Percentiles rank a stretch among this genome's conserved stretches.
Conservation (phyloP, 306 rosid species). For the Prunus dulcis region DNA sequence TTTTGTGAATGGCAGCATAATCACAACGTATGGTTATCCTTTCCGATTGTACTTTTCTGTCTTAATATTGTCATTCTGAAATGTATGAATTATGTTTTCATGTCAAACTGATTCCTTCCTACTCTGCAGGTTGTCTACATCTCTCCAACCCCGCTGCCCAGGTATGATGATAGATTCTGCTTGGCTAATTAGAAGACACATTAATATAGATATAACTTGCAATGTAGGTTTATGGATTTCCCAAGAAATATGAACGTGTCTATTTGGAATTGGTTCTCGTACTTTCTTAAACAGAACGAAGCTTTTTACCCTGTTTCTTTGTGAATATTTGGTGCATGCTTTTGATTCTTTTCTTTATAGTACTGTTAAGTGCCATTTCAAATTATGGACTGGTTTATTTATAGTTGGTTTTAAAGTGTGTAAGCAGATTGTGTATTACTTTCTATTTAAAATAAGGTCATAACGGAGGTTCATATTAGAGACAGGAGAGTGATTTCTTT, state of each 20-base stretch:
- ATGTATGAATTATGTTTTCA: neutral
- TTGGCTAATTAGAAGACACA: neutral
- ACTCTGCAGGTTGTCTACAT: conserved; percentile 61
- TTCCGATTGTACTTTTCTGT: neutral
- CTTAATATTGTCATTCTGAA: conserved; percentile 1
- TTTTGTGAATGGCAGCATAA: conserved; percentile 70
- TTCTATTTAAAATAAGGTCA: neutral
- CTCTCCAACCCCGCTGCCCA: conserved; percentile 95
- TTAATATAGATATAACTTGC: neutral
- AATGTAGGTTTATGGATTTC: neutral
- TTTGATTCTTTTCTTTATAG: neutral
- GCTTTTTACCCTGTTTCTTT: neutral
- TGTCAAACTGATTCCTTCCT: conserved; percentile 19
- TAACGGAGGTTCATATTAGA: neutral
- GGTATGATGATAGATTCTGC: conserved; percentile 42
- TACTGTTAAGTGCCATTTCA: neutral
- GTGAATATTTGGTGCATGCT: neutral
- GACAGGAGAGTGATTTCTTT: neutral
- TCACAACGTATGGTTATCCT: conserved; percentile 53
- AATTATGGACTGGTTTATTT: neutral
- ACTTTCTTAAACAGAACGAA: neutral
- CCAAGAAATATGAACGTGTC: neutral
- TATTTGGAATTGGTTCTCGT: neutral
- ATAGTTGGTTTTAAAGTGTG: neutral
- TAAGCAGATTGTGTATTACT: neutral